These are phyloP conservation scores for Pseudogymnoascus sp. DNA, from an alignment of 2,329 filamentous ascomycete species.

Conservation along the genomic window DNA sequence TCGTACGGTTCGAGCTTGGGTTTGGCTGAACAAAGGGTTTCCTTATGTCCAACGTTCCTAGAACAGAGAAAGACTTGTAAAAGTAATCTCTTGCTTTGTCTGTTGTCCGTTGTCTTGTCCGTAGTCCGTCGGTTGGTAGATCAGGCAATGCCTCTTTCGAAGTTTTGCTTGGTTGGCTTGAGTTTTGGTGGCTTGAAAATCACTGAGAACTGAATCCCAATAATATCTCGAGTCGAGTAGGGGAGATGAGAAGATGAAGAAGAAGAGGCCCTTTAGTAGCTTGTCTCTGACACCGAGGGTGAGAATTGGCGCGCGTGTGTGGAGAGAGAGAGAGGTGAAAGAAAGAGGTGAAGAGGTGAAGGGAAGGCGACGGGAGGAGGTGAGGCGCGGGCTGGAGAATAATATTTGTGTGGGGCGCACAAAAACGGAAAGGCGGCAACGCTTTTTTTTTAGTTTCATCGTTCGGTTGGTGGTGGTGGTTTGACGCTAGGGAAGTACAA, in stretches of 20 bases:
- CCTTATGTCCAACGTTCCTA: neutral
- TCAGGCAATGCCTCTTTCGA: slow-evolving; percentile 5
- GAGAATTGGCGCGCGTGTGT: slow-evolving; percentile 7
- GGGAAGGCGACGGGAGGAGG: neutral
- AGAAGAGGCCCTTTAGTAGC: neutral
- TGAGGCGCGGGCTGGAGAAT: neutral
- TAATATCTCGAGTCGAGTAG: slow-evolving; percentile 5
- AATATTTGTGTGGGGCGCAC: slow-evolving; percentile 4
- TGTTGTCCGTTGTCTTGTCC: neutral
- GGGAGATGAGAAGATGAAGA: neutral
- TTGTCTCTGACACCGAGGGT: slow-evolving; percentile 8
- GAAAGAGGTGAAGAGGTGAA: neutral
- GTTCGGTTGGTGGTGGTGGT: neutral
- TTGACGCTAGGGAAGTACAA: neutral
- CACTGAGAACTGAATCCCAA: slow-evolving; percentile 8
- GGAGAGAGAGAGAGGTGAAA: slow-evolving; percentile 2
- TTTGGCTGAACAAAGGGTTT: neutral
- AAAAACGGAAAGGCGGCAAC: neutral
- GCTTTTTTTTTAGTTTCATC: neutral
- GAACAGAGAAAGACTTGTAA: neutral
- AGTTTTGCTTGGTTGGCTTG: neutral
- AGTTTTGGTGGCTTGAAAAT: neutral
- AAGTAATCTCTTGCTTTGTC: neutral
- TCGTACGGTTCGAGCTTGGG: neutral
- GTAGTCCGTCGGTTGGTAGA: neutral